Evolutionary conservation across 163 green algal species (phyloP).

Genomic region (Dunaliella salina): DNA sequence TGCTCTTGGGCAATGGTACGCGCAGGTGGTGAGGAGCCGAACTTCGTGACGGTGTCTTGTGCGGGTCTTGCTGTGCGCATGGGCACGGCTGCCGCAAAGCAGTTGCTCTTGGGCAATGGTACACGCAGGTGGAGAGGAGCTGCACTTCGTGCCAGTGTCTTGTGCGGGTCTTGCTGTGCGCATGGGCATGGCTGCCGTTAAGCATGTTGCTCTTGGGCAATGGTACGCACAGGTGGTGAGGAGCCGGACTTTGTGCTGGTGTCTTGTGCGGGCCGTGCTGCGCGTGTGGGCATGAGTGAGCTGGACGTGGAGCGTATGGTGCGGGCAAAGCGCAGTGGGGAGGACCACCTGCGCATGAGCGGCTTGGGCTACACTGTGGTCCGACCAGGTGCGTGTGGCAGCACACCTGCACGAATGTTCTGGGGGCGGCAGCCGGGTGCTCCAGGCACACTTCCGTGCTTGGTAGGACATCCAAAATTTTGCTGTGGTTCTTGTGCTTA

Average conservation of each 20-base stretch:
- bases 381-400: slow-evolving; percentile 47
- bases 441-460: too few species aligned
- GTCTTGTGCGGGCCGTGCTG: slow-evolving; percentile 69
- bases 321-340: slow-evolving; percentile 67
- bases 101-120: too few species aligned
- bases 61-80: not conserved
- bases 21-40: not conserved
- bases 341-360: slow-evolving; percentile 75
- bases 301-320: slow-evolving; percentile 35
- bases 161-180: too few species aligned
- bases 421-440: too few species aligned
- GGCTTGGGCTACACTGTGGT: slow-evolving; percentile 95
- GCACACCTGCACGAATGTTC: too few species aligned
- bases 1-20: not conserved
- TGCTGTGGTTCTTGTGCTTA: too few species aligned
- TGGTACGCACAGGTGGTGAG: slow-evolving; percentile 40
- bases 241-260: slow-evolving; percentile 93
- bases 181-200: not conserved
- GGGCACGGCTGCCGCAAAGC: not conserved
- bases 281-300: slow-evolving; percentile 25
- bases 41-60: not conserved
- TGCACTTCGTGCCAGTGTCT: too few species aligned
- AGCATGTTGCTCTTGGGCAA: not conserved
- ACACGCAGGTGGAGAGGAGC: too few species aligned
- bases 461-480: too few species aligned